Evolutionary conservation across 176 grass and related monocot species (phyloP).

Genomic region (Lolium perenne): DNA sequence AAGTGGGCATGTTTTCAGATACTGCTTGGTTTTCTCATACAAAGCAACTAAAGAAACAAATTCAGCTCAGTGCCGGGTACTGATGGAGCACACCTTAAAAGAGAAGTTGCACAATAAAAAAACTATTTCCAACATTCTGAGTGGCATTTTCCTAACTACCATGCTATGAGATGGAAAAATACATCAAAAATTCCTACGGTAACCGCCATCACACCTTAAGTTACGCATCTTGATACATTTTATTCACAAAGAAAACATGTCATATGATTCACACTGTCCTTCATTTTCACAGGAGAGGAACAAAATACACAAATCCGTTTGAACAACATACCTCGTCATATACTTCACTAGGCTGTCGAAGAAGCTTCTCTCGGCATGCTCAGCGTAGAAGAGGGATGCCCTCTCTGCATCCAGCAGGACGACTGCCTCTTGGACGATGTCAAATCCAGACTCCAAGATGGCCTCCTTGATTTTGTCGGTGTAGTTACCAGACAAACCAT

Average conservation of each 20-base stretch:
- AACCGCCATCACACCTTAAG: background rate
- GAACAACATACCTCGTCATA: conserved; percentile 71
- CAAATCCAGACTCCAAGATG: conserved; percentile 73
- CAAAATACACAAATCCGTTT: background rate
- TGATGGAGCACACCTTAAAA: background rate
- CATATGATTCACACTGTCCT: background rate
- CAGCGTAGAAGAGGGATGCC: conserved; percentile 71
- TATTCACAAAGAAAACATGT: background rate
- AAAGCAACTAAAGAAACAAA: background rate
- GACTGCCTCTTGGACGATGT: conserved; percentile 53
- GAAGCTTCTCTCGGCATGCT: conserved; percentile 82
- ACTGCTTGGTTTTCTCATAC: background rate
- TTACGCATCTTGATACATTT: conserved; percentile 2
- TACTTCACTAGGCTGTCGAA: conserved; percentile 80
- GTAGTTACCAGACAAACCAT: conserved; percentile 76
- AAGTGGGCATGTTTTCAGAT: background rate
- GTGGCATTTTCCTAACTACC: conserved; percentile 4
- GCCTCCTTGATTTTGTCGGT: conserved; percentile 59
- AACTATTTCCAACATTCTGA: background rate
- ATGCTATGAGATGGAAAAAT: background rate
- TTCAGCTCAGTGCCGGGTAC: background rate
- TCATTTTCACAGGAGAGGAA: conserved; percentile 12
- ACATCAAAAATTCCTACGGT: background rate
- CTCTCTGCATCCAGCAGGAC: conserved; percentile 60
- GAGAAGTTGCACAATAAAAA: background rate